Evolutionary conservation across 2,329 filamentous ascomycete genomes (phyloP).

Genomic region (Phoma sp.): DNA sequence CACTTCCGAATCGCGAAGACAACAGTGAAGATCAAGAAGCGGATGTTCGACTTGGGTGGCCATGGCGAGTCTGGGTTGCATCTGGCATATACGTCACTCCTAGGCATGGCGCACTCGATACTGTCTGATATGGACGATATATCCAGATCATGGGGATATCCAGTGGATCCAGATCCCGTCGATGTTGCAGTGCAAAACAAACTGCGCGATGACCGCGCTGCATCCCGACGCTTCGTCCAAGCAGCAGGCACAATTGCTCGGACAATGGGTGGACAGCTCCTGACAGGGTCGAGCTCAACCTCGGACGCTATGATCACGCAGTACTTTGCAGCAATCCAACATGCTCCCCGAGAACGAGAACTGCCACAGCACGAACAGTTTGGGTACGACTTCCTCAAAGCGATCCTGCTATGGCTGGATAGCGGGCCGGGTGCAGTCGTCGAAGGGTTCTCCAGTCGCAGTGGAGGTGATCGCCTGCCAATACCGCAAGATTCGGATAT

Average conservation of each 20-base stretch:
- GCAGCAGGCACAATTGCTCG: slow-evolving; percentile 65
- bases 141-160: slow-evolving; percentile 65
- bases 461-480: slow-evolving; percentile 58
- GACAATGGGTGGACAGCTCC: slow-evolving; percentile 62
- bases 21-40: slow-evolving; percentile 61
- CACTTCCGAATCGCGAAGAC: slow-evolving; percentile 64
- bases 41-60: slow-evolving; percentile 61
- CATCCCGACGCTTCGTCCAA: slow-evolving; percentile 67
- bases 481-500: slow-evolving; percentile 59
- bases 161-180: slow-evolving; percentile 61
- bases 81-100: slow-evolving; percentile 50
- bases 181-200: slow-evolving; percentile 64
- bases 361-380: slow-evolving; percentile 58
- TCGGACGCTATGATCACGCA: slow-evolving; percentile 48
- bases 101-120: slow-evolving; percentile 51
- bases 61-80: slow-evolving; percentile 48
- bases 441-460: slow-evolving; percentile 62
- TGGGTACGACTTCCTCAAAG: slow-evolving; percentile 70
- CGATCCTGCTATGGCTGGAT: slow-evolving; percentile 68
- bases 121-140: slow-evolving; percentile 65
- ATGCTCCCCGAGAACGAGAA: slow-evolving; percentile 50
- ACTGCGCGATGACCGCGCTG: slow-evolving; percentile 63
- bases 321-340: slow-evolving; percentile 59
- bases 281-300: slow-evolving; percentile 49
- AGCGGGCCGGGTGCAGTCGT: slow-evolving; percentile 64